Evolutionary conservation across 2,329 filamentous ascomycete genomes (phyloP).

Genomic region (Rhinocladiella similis): DNA sequence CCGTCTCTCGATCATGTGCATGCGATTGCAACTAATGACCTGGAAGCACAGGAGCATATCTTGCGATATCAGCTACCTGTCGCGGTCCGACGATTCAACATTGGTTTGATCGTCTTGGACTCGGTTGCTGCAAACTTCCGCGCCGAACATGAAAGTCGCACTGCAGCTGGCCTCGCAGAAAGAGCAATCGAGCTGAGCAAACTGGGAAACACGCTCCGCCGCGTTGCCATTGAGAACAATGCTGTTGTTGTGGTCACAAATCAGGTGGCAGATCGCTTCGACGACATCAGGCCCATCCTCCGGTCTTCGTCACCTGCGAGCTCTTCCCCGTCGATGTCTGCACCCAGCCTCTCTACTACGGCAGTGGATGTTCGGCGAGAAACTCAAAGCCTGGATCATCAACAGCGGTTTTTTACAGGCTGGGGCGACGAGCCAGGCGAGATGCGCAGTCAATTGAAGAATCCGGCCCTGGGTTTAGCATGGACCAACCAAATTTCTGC

Average conservation of each 20-base stretch:
- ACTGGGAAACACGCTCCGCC: conserved; percentile 71
- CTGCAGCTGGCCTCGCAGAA: conserved; percentile 62
- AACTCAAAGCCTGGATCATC: conserved; percentile 76
- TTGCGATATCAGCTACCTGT: conserved; percentile 89
- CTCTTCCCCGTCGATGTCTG: conserved; percentile 19
- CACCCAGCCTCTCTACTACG: background rate
- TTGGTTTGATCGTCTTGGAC: conserved; percentile 84
- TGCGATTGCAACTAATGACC: conserved; percentile 79
- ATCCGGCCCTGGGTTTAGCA: conserved; percentile 80
- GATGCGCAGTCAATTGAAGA: conserved; percentile 59
- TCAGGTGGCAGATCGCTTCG: conserved; percentile 89
- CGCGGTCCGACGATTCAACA: conserved; percentile 69
- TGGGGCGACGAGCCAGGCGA: conserved; percentile 70
- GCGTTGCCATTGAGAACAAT: conserved; percentile 70
- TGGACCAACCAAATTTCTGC: conserved; percentile 89
- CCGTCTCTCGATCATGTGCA: conserved; percentile 76
- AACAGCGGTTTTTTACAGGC: conserved; percentile 92
- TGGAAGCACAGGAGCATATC: conserved; percentile 95
- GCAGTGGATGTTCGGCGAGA: conserved; percentile 37
- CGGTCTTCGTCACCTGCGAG: conserved; percentile 12
- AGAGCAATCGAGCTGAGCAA: conserved; percentile 75
- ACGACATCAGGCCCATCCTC: conserved; percentile 25
- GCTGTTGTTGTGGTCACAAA: conserved; percentile 91
- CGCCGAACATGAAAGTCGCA: conserved; percentile 63
- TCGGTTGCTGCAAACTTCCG: conserved; percentile 95